Evolutionary conservation across 2,329 filamentous ascomycete species (phyloP), one percentile per base, ranked within the genome.

Genomic region (Blastomyces silverae): DNA sequence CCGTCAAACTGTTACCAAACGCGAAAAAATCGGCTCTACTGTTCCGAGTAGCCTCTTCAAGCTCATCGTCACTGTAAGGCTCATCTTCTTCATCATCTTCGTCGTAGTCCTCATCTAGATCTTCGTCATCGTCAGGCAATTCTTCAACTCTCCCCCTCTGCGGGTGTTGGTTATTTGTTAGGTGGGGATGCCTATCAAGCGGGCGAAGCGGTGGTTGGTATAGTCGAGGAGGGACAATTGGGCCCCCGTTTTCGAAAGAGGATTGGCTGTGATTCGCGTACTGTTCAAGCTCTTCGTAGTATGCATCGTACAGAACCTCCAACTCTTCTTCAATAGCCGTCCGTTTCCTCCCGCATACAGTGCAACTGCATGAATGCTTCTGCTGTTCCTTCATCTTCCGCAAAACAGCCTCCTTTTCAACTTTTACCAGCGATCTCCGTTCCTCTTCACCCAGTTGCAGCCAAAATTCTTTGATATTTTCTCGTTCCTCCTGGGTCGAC

Each of bases 301-400:
- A 99, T 68, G 93, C 93, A 79, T 99, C 94, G 78, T 99, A 99
- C 15, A 99, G 84, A 22, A 96, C 92, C 75, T 99, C 94, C 15
- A 99, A 83, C 78, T 99, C 94, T 79, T 99, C 94, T 78, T 99
- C 94, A 70, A 99, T 99, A 50, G 94, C 94, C 15, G 90, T 96
- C 63, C 94, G 87, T 80, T 99, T 99, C 69, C 94, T 86, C 63
- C 94, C 94, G 77, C 94, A 99, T 52, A 99, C 93, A 4, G 92
- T 95, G 78, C 94, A 99, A 76, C 92, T 97, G 81, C 94, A 99
- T 2, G 93, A 97, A 76, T 97, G 92, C 78, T 97, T 97, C 77
- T 99, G 94, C 78, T 99, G 94, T 78, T 99, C 94, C 82, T 99
- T 99, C 94, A 99, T 99, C 82, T 99, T 99, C 74, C 91, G 92